Conservation (phyloP, 345 rosid species). For the Eucalyptus regnans region DNA sequence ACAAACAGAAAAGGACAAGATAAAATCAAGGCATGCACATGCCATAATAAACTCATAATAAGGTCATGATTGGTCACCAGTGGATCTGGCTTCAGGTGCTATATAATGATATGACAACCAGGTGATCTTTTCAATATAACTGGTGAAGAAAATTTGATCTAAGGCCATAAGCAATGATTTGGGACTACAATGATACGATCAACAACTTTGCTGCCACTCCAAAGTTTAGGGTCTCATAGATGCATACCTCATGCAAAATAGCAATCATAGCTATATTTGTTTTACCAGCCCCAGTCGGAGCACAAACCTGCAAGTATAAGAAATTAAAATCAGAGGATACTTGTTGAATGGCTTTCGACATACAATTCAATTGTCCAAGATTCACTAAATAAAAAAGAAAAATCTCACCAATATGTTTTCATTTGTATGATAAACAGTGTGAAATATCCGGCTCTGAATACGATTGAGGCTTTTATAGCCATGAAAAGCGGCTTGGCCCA, state of each 20-base stretch:
- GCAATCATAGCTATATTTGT: slow-evolving; percentile 98
- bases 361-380: neutral
- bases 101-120: neutral
- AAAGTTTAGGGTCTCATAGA: neutral
- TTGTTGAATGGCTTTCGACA: neutral
- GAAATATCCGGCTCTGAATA: slow-evolving; percentile 86
- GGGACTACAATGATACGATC: neutral
- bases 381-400: neutral
- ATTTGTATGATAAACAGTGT: slow-evolving; percentile 78
- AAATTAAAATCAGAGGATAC: neutral
- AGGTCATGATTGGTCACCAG: neutral
- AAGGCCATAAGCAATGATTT: neutral
- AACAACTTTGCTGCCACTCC: neutral
- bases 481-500: slow-evolving; percentile 94
- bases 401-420: slow-evolving; percentile 85
- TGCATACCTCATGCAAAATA: slow-evolving; percentile 74
- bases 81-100: neutral
- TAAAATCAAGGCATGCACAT: neutral
- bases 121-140: neutral
- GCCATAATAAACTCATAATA: neutral
- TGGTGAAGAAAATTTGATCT: neutral
- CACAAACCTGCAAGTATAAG: slow-evolving; percentile 67
- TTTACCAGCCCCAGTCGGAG: slow-evolving; percentile 99
- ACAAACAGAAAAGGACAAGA: neutral
- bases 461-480: slow-evolving; percentile 92